Evolutionary conservation across 352 stramenopile genomes (phyloP), one percentile per base, ranked within the genome.

Genomic region (Pythium graminicola): DNA sequence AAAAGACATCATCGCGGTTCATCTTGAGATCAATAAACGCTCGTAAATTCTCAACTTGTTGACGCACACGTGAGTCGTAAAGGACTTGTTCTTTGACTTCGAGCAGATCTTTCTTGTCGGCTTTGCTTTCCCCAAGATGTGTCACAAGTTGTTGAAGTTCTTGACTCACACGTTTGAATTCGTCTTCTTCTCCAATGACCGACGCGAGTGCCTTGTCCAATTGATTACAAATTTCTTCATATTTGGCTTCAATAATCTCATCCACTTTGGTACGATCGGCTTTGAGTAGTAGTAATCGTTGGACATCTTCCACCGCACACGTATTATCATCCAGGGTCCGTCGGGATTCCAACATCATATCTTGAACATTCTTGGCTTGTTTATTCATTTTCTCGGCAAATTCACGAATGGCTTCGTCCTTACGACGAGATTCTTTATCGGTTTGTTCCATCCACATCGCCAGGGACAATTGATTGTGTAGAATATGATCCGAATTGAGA

Each of bases 181-280:
- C 81, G 45, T 93, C 81, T 35, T 96, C 86, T 31, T 96, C 86
- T 26, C 82, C 80, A 43, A 95, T 73, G 10, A 93, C 83, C 0
- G 78, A 84, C 7, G 80, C 78, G 5, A 96, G 65, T 9, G 86
- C 86, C 57, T 89, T 91, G 59, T 96, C 85, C 13, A 96, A 61
- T 46, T 96, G 86, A 58, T 95, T 91, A 55, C 89, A 95, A 39
- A 96, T 95, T 65, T 94, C 83, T 57, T 95, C 85, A 67, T 95
- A 96, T 60, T 95, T 94, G 42, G 73, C 73, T 60, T 95, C 86
- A 32, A 96, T 93, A 23, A 89, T 79, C 50, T 92, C 77, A 58
- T 96, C 83, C 51, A 96, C 74, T 16, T 88, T 85, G 17, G 80
- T 81, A 17, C 74, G 67, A 45, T 94, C 82, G 0, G 81, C 82